Percentiles rank a stretch among this genome's conserved stretches.
Evolutionary conservation across 2,329 filamentous ascomycete genomes (phyloP).

Genomic region (Tolypocladium cylindrosporum): DNA sequence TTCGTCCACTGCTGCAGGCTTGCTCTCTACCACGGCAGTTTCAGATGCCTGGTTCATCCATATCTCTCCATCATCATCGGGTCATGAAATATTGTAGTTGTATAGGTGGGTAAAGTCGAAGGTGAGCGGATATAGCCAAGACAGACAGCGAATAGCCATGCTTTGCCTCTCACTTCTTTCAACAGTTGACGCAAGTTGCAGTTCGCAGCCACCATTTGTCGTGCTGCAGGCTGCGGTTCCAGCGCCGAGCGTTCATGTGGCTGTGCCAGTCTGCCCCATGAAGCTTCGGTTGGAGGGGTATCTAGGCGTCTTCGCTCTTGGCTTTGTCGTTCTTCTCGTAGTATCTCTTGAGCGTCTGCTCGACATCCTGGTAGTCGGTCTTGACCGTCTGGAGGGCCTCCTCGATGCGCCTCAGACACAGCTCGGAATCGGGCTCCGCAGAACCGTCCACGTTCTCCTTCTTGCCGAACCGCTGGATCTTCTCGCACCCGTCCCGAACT

Average conservation of each 20-base stretch:
- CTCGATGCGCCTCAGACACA: slow-evolving; percentile 60
- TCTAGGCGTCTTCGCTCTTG: slow-evolving; percentile 9
- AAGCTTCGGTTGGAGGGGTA: neutral
- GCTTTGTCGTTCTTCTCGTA: slow-evolving; percentile 27
- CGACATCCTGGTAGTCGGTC: slow-evolving; percentile 64
- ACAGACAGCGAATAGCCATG: neutral
- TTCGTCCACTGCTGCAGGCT: neutral
- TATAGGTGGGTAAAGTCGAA: neutral
- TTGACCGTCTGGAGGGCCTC: slow-evolving; percentile 64
- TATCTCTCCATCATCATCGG: neutral
- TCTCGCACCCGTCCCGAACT: slow-evolving; percentile 87
- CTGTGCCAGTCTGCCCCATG: neutral
- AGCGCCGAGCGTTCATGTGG: neutral
- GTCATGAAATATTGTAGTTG: neutral
- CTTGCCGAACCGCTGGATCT: slow-evolving; percentile 89
- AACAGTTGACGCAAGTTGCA: neutral
- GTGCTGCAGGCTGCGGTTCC: neutral
- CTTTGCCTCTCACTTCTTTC: neutral
- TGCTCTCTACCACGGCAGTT: neutral
- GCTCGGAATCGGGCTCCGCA: slow-evolving; percentile 53
- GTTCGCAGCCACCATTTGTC: neutral
- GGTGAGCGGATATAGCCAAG: neutral
- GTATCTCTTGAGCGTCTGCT: slow-evolving; percentile 60
- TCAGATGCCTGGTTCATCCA: neutral
- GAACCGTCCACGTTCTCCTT: slow-evolving; percentile 69